Conservation (phyloP, 1,139 yeast genomes). For the Candida frijolesensis region DNA sequence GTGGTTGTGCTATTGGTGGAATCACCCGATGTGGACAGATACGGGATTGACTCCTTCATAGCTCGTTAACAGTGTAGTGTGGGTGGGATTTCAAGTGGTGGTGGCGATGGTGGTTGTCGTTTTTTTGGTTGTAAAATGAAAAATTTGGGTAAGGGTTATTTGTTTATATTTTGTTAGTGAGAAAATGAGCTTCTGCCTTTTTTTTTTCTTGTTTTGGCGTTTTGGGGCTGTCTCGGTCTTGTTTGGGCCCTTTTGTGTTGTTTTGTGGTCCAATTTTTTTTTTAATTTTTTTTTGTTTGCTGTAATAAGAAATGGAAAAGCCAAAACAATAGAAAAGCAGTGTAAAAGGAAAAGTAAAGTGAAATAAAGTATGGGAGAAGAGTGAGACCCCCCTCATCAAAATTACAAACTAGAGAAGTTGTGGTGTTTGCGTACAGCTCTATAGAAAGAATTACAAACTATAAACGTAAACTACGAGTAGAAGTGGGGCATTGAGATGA, state of each 20-base stretch:
- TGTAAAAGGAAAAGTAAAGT: neutral
- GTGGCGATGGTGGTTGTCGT: neutral
- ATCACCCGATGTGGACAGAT: conserved; percentile 2
- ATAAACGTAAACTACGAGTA: too few relatives aligned
- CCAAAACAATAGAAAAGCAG: neutral
- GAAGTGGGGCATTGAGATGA: too few relatives aligned
- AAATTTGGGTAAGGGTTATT: neutral
- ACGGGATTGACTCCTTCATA: conserved; percentile 7
- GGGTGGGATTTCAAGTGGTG: neutral
- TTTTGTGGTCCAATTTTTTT: neutral
- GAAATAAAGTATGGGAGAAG: too few relatives aligned
- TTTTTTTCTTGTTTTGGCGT: neutral
- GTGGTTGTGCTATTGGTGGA: conserved; percentile 4
- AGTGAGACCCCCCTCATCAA: too few relatives aligned
- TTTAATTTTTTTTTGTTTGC: neutral
- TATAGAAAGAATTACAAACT: too few relatives aligned
- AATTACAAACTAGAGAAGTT: too few relatives aligned
- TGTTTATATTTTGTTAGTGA: conserved; percentile 6
- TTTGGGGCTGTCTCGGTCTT: neutral
- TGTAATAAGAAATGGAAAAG: neutral
- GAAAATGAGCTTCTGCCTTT: neutral
- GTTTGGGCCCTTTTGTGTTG: neutral
- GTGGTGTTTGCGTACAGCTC: too few relatives aligned
- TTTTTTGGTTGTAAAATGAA: conserved; percentile 7
- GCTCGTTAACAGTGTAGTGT: neutral